These are phyloP conservation scores for Quercus parvula DNA, from an alignment of 306 rosid genomes.

Conservation along the genomic window DNA sequence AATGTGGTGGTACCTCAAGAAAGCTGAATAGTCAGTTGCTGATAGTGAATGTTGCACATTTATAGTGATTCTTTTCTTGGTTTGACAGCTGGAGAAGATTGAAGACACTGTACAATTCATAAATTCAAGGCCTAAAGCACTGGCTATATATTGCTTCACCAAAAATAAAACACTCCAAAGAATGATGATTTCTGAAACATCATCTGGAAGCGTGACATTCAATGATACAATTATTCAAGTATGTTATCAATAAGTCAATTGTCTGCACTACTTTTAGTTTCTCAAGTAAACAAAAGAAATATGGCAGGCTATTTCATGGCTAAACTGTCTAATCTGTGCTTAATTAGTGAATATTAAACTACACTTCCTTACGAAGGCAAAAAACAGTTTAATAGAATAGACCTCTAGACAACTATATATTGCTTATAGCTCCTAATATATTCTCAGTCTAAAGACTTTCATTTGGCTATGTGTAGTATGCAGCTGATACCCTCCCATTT, in stretches of 20 bases:
- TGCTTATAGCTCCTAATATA: not conserved
- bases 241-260: not conserved
- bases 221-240: constrained; percentile 71
- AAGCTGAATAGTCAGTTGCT: too few species aligned
- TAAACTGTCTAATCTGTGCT: not conserved
- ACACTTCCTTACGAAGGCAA: not conserved
- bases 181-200: constrained; percentile 59
- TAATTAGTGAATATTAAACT: not conserved
- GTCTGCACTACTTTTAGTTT: not conserved
- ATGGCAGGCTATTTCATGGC: too few species aligned
- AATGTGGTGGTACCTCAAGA: too few species aligned
- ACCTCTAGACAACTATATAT: not conserved
- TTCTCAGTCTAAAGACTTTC: not conserved
- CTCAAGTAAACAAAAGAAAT: not conserved
- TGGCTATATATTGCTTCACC: constrained; percentile 68
- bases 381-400: not conserved
- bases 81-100: constrained; percentile 60
- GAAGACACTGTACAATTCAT: constrained; percentile 67
- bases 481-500: constrained; percentile 63
- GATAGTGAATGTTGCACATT: too few species aligned
- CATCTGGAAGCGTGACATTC: constrained; percentile 58
- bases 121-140: constrained; percentile 60
- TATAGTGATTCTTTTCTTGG: not conserved
- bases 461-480: constrained; percentile 36
- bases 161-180: constrained; percentile 46